Conservation (phyloP, 805 yeast genomes). For the Phaffomyces antillensis region DNA sequence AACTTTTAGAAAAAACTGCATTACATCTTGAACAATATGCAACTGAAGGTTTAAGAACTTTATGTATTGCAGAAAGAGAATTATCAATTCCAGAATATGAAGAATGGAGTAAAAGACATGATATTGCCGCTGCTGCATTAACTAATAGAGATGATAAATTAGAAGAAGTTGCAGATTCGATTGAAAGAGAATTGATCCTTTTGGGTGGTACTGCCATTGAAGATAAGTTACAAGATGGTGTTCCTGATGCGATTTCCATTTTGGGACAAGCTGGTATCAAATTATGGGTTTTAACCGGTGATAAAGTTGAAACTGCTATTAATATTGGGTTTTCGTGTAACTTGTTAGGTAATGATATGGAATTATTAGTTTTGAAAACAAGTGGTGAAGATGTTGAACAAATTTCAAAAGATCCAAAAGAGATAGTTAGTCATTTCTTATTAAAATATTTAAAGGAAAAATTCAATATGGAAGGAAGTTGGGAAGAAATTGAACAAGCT, state of each 20-base stretch:
- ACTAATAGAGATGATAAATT: slow-evolving; percentile 61
- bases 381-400: slow-evolving; percentile 47
- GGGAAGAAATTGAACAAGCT: slow-evolving; percentile 48
- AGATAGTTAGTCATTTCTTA: slow-evolving; percentile 32
- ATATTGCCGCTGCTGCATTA: slow-evolving; percentile 57
- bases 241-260: slow-evolving; percentile 69
- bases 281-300: slow-evolving; percentile 84
- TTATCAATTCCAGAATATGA: slow-evolving; percentile 53
- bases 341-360: slow-evolving; percentile 68
- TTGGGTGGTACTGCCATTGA: slow-evolving; percentile 86
- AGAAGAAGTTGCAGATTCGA: slow-evolving; percentile 68
- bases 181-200: slow-evolving; percentile 57
- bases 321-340: slow-evolving; percentile 85
- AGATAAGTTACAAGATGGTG: slow-evolving; percentile 81
- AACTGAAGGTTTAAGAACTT: slow-evolving; percentile 75
- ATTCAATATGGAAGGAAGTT: slow-evolving; percentile 53
- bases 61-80: slow-evolving; percentile 71
- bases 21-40: slow-evolving; percentile 71
- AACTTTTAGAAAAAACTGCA: slow-evolving; percentile 56
- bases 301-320: slow-evolving; percentile 84
- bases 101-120: slow-evolving; percentile 57
- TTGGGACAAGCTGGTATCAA: slow-evolving; percentile 74
- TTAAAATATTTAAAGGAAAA: slow-evolving; percentile 34
- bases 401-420: slow-evolving; percentile 33
- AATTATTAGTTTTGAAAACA: slow-evolving; percentile 56